Evolutionary conservation across 1,284 basidiomycete genomes (phyloP).

Genomic region (Inonotus hispidus): DNA sequence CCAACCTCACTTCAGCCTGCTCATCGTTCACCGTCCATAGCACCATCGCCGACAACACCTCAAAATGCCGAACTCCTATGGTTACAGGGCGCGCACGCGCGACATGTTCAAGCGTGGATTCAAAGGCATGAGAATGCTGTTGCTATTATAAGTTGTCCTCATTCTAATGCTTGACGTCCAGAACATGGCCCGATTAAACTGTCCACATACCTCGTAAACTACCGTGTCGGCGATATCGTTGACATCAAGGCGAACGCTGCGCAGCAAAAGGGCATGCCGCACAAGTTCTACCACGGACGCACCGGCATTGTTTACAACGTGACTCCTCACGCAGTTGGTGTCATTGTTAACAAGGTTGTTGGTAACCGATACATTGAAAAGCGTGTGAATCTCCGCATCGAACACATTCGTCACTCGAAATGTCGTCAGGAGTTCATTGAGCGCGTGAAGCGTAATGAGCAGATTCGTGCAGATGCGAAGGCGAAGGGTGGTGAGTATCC

Average conservation of each 20-base stretch:
- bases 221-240: constrained; percentile 96
- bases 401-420: constrained; percentile 98
- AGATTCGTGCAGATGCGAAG: constrained; percentile 80
- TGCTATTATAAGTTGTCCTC: constrained; percentile 15
- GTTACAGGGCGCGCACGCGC: constrained; percentile 99
- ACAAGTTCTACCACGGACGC: constrained; percentile 94
- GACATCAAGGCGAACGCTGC: constrained; percentile 99
- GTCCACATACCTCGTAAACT: constrained; percentile 91
- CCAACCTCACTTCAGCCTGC: not conserved
- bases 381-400: constrained; percentile 97
- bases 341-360: constrained; percentile 98
- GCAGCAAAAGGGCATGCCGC: constrained; percentile 99
- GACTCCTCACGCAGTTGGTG: constrained; percentile 89
- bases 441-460: constrained; percentile 92
- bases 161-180: constrained; percentile 29
- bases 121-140: constrained; percentile 62
- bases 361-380: constrained; percentile 99
- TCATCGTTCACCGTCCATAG: constrained; percentile 33
- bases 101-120: constrained; percentile 99
- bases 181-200: constrained; percentile 90
- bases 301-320: constrained; percentile 99
- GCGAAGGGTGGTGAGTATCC: constrained; percentile 67
- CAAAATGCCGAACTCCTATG: constrained; percentile 99
- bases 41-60: constrained; percentile 37
- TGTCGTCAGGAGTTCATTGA: constrained; percentile 98